phyloP scores from a whole-genome alignment of 2,329 filamentous ascomycete species.

The Sclerotinia sclerotiorum region DNA sequence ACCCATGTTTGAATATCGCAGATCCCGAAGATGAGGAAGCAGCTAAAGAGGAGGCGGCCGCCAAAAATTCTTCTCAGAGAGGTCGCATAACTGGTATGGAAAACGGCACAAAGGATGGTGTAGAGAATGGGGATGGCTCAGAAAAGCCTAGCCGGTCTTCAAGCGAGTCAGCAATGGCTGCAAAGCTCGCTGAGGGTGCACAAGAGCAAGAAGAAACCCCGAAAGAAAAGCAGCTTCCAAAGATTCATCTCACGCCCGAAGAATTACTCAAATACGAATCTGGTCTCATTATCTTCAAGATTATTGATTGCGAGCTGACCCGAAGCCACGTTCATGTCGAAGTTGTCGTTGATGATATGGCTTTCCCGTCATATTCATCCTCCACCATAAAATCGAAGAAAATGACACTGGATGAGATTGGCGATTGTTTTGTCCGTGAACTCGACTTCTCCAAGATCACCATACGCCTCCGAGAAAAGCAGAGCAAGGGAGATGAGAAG shows the following conservation, averaged over 20 bases:
- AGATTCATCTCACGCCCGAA: conserved; percentile 74
- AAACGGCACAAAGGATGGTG: conserved; percentile 23
- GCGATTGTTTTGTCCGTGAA: conserved; percentile 93
- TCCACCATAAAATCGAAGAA: conserved; percentile 68
- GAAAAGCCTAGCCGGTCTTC: conserved; percentile 46
- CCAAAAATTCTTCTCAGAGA: conserved; percentile 32
- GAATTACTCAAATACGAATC: conserved; percentile 85
- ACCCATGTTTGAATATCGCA: conserved; percentile 79
- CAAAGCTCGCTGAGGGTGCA: conserved; percentile 37
- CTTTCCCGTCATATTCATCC: conserved; percentile 84
- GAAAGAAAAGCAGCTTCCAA: conserved; percentile 60
- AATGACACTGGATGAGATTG: conserved; percentile 84
- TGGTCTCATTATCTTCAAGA: conserved; percentile 89
- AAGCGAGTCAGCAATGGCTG: conserved; percentile 34
- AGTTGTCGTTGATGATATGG: conserved; percentile 89
- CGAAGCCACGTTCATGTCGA: conserved; percentile 76
- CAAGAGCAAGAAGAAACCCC: conserved; percentile 48
- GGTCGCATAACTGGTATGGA: conserved; percentile 35
- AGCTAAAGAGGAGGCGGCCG: conserved; percentile 59
- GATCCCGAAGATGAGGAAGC: conserved; percentile 90
- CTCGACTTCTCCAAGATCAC: conserved; percentile 95
- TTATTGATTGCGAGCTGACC: conserved; percentile 84
- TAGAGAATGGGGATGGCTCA: conserved; percentile 29
- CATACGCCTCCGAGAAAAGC: conserved; percentile 79
- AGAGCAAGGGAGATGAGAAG: conserved; percentile 67